Evolutionary conservation across 306 rosid species (phyloP).

Genomic region (Acmispon strigosus): DNA sequence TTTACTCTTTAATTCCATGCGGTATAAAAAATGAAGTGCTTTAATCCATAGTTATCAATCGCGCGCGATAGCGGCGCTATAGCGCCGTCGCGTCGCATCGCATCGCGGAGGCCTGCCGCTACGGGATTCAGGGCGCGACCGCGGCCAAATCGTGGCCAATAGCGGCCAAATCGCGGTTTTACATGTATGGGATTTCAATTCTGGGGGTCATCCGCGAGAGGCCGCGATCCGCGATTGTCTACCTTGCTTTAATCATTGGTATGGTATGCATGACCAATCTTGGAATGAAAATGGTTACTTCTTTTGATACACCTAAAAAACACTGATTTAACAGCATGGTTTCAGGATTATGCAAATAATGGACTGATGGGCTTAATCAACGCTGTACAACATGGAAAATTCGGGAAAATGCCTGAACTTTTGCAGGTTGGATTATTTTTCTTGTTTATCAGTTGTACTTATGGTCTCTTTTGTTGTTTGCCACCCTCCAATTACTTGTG

Average conservation of each 20-base stretch:
- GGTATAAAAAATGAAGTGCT: not conserved
- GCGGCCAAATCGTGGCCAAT: too few relatives aligned
- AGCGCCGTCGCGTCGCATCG: too few relatives aligned
- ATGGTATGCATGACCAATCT: slow-evolving; percentile 3
- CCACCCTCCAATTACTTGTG: not conserved
- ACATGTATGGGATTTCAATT: too few relatives aligned
- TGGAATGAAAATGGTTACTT: not conserved
- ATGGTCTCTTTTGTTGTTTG: not conserved
- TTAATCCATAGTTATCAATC: too few relatives aligned
- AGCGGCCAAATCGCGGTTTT: too few relatives aligned
- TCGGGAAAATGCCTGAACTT: slow-evolving; percentile 43
- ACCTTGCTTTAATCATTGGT: slow-evolving; percentile 6
- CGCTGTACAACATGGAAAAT: slow-evolving; percentile 48
- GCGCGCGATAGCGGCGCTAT: too few relatives aligned
- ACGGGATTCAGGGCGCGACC: too few relatives aligned
- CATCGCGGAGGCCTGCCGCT: too few relatives aligned
- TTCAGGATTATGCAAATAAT: slow-evolving; percentile 63
- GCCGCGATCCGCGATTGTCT: too few relatives aligned
- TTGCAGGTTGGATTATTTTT: slow-evolving; percentile 44
- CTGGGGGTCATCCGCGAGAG: too few relatives aligned
- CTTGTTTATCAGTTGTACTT: slow-evolving; percentile 4
- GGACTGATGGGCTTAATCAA: slow-evolving; percentile 61
- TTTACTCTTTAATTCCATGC: not conserved
- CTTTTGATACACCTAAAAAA: not conserved
- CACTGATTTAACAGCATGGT: slow-evolving; percentile 21